phyloP scores from a whole-genome alignment of 1,284 basidiomycete species.

The Sphagnurus paluster region DNA sequence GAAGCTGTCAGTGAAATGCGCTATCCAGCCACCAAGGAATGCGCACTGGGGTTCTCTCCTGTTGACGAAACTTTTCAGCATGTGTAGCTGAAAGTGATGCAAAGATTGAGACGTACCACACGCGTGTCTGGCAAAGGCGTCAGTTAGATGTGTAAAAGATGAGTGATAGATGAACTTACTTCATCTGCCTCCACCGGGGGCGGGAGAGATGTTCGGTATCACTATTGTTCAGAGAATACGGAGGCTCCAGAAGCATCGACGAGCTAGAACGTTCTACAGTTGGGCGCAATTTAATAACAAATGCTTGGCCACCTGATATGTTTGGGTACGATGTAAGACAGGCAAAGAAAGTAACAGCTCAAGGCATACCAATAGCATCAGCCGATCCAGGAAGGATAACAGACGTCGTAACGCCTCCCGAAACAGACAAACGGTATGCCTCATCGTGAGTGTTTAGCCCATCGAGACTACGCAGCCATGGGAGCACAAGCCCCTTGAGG shows the following conservation, averaged over 20 bases:
- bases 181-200: slow-evolving; percentile 62
- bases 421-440: slow-evolving; percentile 42
- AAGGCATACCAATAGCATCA: slow-evolving; percentile 52
- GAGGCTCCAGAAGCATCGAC: slow-evolving; percentile 62
- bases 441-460: slow-evolving; percentile 53
- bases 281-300: slow-evolving; percentile 61
- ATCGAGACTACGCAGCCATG: slow-evolving; percentile 51
- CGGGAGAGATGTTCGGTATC: slow-evolving; percentile 34
- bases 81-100: neutral
- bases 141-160: neutral
- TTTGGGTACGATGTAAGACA: slow-evolving; percentile 3
- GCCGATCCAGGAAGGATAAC: slow-evolving; percentile 51
- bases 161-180: slow-evolving; percentile 35
- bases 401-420: slow-evolving; percentile 48
- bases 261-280: slow-evolving; percentile 54
- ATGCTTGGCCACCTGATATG: slow-evolving; percentile 59
- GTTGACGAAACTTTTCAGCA: neutral
- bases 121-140: slow-evolving; percentile 34
- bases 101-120: slow-evolving; percentile 32
- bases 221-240: slow-evolving; percentile 45
- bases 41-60: slow-evolving; percentile 47
- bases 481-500: slow-evolving; percentile 42
- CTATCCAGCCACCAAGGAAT: neutral
- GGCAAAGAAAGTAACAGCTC: neutral
- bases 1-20: slow-evolving; percentile 1